Evolutionary conservation across 148 eudicot genomes (phyloP).

Genomic region (Rhododendron henanense): DNA sequence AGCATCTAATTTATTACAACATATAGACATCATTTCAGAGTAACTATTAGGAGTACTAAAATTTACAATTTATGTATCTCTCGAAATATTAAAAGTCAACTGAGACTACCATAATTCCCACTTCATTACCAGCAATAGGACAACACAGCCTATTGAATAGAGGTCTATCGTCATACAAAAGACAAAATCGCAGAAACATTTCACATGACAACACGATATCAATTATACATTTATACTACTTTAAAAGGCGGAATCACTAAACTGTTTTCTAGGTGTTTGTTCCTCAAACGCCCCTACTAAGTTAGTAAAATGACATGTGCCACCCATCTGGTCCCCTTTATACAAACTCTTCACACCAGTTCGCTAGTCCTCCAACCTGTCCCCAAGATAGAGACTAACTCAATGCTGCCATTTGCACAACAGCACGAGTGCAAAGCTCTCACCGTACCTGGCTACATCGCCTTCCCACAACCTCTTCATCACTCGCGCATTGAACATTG

Average conservation of each 20-base stretch:
- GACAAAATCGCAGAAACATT: background rate
- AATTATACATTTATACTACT: background rate
- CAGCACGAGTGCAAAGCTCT: background rate
- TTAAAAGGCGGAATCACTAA: background rate
- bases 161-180: background rate
- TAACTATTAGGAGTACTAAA: background rate
- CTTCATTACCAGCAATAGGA: background rate
- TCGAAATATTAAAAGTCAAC: background rate
- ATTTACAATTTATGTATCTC: background rate
- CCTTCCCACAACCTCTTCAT: background rate
- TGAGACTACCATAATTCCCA: background rate
- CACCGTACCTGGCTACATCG: background rate
- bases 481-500: background rate
- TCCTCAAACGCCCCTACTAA: background rate
- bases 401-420: background rate
- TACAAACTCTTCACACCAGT: background rate
- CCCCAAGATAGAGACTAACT: background rate
- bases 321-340: background rate
- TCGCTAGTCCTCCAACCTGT: background rate
- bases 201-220: background rate
- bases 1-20: background rate
- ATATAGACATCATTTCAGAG: background rate
- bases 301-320: background rate
- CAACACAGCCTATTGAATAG: background rate
- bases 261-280: background rate